phyloP scores from a whole-genome alignment of 176 grass and related monocot genomes.

The Dactylis glomerata region DNA sequence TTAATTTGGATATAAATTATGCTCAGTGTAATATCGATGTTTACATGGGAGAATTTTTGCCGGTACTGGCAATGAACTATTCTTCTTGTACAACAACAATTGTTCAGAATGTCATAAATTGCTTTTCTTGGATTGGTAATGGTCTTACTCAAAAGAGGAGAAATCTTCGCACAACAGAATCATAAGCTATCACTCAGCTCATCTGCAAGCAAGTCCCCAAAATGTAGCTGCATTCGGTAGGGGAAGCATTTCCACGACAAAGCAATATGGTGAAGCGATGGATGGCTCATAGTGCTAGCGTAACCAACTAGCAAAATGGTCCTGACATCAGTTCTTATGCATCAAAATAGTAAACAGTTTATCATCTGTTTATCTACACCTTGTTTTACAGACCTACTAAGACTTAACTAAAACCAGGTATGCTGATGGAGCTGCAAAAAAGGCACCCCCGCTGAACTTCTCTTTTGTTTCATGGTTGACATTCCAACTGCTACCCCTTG shows the following conservation, averaged over 20 bases:
- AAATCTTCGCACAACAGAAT: neutral
- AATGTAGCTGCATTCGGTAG: too few relatives aligned
- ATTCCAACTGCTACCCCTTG: slow-evolving; percentile 28
- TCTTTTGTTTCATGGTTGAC: neutral
- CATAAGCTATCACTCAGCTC: neutral
- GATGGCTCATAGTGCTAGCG: too few relatives aligned
- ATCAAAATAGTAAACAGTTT: neutral
- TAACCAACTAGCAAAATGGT: neutral
- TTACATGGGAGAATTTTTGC: neutral
- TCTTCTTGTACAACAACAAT: neutral
- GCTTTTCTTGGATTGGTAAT: neutral
- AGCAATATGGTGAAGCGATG: neutral
- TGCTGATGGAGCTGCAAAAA: neutral
- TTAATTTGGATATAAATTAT: neutral
- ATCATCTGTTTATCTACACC: neutral
- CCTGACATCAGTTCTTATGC: neutral
- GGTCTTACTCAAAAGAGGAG: neutral
- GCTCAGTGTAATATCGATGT: neutral
- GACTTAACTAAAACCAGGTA: neutral
- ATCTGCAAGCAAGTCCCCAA: neutral
- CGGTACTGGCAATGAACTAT: neutral
- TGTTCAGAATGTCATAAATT: neutral
- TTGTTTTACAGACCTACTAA: slow-evolving; percentile 9
- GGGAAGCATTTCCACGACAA: neutral
- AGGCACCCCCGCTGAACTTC: neutral